A percentile compares a stretch with the other conserved stretches of the same genome.
Conservation (phyloP, 1,139 yeast species). For the Hansenula sp. region DNA sequence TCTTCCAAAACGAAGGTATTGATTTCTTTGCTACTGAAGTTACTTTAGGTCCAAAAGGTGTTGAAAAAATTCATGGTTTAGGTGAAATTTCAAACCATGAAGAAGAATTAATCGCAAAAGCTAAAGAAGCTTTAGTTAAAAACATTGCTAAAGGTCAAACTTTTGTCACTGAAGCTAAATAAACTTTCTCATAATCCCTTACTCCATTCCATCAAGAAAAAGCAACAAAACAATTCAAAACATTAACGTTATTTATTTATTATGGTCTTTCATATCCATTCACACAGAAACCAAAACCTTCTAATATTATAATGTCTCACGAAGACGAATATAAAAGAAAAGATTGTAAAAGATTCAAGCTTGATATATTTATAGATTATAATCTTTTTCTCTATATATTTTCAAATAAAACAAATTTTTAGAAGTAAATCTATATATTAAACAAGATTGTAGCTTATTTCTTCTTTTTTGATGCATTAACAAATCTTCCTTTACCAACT, state of each 20-base stretch:
- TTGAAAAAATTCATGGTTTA: constrained; percentile 67
- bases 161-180: constrained; percentile 20
- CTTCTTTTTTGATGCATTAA: constrained; percentile 55
- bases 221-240: not conserved
- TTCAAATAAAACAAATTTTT: not conserved
- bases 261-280: not conserved
- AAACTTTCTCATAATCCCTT: constrained; percentile 3
- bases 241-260: not conserved
- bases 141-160: constrained; percentile 70
- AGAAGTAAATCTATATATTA: not conserved
- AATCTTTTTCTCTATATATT: not conserved
- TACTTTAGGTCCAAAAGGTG: constrained; percentile 86
- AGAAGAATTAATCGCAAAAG: constrained; percentile 71
- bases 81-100: constrained; percentile 57
- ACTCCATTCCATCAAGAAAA: no score
- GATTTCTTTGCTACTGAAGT: constrained; percentile 94
- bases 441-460: constrained; percentile 3
- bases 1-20: constrained; percentile 78
- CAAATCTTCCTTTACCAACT: constrained; percentile 80
- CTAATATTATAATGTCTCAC: no score
- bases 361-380: no score
- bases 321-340: no score
- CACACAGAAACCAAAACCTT: no score
- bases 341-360: no score
- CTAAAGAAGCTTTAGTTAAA: constrained; percentile 79